Percentiles rank a stretch among this genome's conserved stretches.
Conservation (phyloP, 371 early-diverging fungal genomes). For the Apophysomyces sp. region DNA sequence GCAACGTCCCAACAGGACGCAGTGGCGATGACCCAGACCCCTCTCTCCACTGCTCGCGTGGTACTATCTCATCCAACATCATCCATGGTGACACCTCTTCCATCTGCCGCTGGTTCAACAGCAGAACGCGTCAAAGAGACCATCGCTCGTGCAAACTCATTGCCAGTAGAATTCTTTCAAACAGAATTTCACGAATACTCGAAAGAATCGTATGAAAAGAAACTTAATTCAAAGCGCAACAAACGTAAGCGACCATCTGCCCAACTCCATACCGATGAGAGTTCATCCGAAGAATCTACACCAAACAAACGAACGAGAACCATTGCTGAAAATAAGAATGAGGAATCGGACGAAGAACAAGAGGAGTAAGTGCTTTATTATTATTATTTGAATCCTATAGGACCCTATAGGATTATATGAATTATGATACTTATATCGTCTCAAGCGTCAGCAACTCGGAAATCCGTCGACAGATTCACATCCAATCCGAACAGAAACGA, state of each 20-base stretch:
- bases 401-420: no score
- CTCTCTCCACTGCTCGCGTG: not conserved
- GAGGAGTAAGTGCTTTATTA: constrained; percentile 11
- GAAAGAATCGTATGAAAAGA: constrained; percentile 47
- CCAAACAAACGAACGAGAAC: constrained; percentile 22
- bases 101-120: constrained; percentile 23
- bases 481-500: constrained; percentile 54
- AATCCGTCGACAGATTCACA: constrained; percentile 53
- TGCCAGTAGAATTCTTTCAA: constrained; percentile 50
- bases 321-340: constrained; percentile 19
- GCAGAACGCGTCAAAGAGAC: constrained; percentile 50
- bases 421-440: no score
- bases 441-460: constrained; percentile 29
- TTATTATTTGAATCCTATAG: not conserved
- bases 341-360: constrained; percentile 14
- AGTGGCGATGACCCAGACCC: not conserved
- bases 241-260: constrained; percentile 38
- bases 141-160: constrained; percentile 44
- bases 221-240: constrained; percentile 42
- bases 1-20: not conserved
- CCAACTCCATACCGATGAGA: constrained; percentile 8
- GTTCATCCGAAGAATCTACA: constrained; percentile 6
- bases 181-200: constrained; percentile 51
- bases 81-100: constrained; percentile 13
- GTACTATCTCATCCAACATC: not conserved